phyloP scores from a whole-genome alignment of 345 rosid species.

The Murraya koenigii region DNA sequence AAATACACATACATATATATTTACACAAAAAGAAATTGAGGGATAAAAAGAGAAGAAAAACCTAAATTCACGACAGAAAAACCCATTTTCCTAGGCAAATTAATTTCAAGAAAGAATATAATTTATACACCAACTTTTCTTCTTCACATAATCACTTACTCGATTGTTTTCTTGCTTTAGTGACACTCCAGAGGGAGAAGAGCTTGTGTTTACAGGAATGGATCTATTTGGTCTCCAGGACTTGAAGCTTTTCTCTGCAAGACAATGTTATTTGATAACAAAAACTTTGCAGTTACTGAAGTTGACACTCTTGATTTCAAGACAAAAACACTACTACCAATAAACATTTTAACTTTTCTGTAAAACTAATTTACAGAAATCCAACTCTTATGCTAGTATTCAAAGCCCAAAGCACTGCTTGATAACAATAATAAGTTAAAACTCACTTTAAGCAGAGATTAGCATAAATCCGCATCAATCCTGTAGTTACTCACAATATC shows the following conservation, averaged over 20 bases:
- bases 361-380: background rate
- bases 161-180: constrained; percentile 21
- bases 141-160: constrained; percentile 27
- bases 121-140: background rate
- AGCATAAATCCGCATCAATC: constrained; percentile 7
- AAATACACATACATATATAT: background rate
- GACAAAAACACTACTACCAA: background rate
- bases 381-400: background rate
- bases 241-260: constrained; percentile 37
- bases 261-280: background rate
- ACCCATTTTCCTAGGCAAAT: background rate
- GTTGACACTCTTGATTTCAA: background rate
- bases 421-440: background rate
- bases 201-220: constrained; percentile 18
- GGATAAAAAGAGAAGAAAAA: background rate
- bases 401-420: background rate
- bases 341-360: background rate
- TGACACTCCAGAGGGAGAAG: constrained; percentile 19
- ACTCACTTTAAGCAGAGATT: background rate
- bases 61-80: background rate
- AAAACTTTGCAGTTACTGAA: constrained; percentile 5
- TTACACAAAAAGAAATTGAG: background rate
- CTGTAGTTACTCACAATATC: background rate
- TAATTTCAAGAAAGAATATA: background rate
- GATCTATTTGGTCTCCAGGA: constrained; percentile 41